phyloP scores from a whole-genome alignment of 2,329 filamentous ascomycete genomes.

The Pseudocercospora macadamiae region DNA sequence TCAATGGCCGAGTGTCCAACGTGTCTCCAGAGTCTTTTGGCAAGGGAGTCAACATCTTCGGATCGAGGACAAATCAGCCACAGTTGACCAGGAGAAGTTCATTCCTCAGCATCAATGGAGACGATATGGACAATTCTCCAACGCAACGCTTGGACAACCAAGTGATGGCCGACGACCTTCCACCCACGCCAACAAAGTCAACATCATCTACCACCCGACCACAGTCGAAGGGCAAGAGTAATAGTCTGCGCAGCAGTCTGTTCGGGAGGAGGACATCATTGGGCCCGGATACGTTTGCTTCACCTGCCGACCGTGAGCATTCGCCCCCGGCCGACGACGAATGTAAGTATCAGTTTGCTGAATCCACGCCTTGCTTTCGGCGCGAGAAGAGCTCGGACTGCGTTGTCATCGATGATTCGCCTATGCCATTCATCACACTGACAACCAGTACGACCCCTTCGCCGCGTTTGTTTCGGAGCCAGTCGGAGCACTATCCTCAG shows the following conservation, averaged over 20 bases:
- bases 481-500: slow-evolving; percentile 43
- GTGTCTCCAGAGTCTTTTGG: slow-evolving; percentile 70
- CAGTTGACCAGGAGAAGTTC: slow-evolving; percentile 64
- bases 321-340: slow-evolving; percentile 31
- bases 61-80: slow-evolving; percentile 55
- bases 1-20: slow-evolving; percentile 65
- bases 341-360: slow-evolving; percentile 43
- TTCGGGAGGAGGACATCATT: slow-evolving; percentile 53
- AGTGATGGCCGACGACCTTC: slow-evolving; percentile 70
- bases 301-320: slow-evolving; percentile 39
- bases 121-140: slow-evolving; percentile 64
- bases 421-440: slow-evolving; percentile 40
- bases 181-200: slow-evolving; percentile 92
- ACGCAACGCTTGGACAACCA: slow-evolving; percentile 59
- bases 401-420: slow-evolving; percentile 30
- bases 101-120: slow-evolving; percentile 75
- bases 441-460: slow-evolving; percentile 38
- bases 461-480: slow-evolving; percentile 43
- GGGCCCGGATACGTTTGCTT: slow-evolving; percentile 51
- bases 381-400: slow-evolving; percentile 27
- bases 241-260: slow-evolving; percentile 54
- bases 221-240: slow-evolving; percentile 55
- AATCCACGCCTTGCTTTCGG: slow-evolving; percentile 31
- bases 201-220: slow-evolving; percentile 48
- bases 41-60: slow-evolving; percentile 65